Base-by-base conservation (phyloP, 352 stramenopile species). In the Phytophthora megakarya region DNA sequence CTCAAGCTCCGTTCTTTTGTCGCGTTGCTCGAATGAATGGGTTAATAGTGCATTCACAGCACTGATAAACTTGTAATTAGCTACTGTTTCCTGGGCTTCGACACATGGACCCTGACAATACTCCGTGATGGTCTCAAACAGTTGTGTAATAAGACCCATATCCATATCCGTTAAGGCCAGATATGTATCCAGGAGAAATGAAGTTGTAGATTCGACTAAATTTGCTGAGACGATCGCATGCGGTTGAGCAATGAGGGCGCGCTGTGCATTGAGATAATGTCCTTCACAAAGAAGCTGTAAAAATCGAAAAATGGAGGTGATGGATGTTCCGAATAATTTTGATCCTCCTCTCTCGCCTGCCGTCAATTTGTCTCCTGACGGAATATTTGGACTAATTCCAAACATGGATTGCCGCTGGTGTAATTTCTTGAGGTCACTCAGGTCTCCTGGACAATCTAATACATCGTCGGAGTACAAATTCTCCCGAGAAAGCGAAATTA, bases 71-170 rank as follows among this genome's bases (percentile, higher is more conserved):
- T 86, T 86, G 67, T 88, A 91, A 42, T 89, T 90, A 0, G 80
- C 80, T 5, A 91, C 81, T 6, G 80, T 89, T 47, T 86, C 71
- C 57, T 93, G 84, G 0, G 84, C 81, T 78, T 90, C 84, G 11
- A 77, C 55, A 39, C 84, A 93, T 1, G 80, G 84, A 6, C 84
- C 84, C 61, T 93, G 84, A n/a, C 84, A 93, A 52, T 87, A 89
- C 51, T 93, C 84, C 3, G 81, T 82, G 25, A 93, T 85, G 5
- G 84, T 91, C 37, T 90, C 80, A 53, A 93, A 90, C 2, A 93
- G 32, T 55, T 93, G 84, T 5, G 81, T 87, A 3, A 91, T 65
- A 22, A 93, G 56, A 2, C 52, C 72, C 9, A 89, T 67, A 21
- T 88, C 75, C n/a, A 78, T 30, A 44, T 85, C 71, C 5, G 75